A percentile compares a stretch with the other conserved stretches of the same genome.
phyloP scores from a whole-genome alignment of 2,329 filamentous ascomycete genomes.

The Diaporthe nobilis region DNA sequence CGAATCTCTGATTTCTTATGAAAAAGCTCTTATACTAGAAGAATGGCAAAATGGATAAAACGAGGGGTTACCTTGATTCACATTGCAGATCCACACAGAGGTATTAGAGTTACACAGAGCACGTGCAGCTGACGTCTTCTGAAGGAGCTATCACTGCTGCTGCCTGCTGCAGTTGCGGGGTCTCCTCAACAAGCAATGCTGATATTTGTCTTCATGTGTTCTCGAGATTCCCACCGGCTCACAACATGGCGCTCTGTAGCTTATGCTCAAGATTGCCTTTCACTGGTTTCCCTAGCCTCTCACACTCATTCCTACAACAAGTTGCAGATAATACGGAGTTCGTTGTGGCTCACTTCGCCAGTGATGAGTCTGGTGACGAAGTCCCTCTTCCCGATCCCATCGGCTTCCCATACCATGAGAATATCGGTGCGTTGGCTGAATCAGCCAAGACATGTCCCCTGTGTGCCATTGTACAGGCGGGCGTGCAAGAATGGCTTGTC shows the following conservation, averaged over 20 bases:
- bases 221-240: background rate
- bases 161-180: background rate
- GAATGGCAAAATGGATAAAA: too few relatives aligned
- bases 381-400: background rate
- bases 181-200: background rate
- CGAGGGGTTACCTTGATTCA: too few relatives aligned
- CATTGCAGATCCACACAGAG: background rate
- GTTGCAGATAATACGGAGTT: background rate
- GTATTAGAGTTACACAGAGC: background rate
- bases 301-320: too few relatives aligned
- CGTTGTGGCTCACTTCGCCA: too few relatives aligned
- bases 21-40: too few relatives aligned
- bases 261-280: background rate
- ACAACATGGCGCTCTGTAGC: background rate
- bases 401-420: background rate
- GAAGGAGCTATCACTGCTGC: background rate
- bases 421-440: background rate
- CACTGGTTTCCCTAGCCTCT: background rate
- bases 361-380: fast-evolving
- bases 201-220: too few relatives aligned
- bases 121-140: background rate
- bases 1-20: too few relatives aligned
- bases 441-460: background rate
- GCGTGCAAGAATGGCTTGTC: background rate
- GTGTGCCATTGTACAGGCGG: background rate